A percentile compares a stretch with the other conserved stretches of the same genome.
Evolutionary conservation across 2,329 filamentous ascomycete species (phyloP).

Genomic region (Diaporthe capsici): DNA sequence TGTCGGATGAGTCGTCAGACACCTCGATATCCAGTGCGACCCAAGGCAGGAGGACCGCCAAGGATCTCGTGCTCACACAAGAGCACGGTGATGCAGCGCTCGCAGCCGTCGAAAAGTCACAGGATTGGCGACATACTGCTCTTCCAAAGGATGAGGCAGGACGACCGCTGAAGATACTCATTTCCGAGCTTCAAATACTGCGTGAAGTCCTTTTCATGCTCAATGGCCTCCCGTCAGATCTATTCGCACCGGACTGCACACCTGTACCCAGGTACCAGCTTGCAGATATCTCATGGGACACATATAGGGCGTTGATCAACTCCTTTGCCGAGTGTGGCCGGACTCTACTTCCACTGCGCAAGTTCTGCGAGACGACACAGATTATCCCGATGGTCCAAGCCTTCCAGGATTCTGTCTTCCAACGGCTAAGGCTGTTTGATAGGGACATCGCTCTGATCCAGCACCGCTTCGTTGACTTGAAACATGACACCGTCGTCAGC

Average conservation of each 20-base stretch:
- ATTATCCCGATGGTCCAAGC: conserved; percentile 75
- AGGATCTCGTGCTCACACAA: conserved; percentile 50
- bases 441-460: conserved; percentile 71
- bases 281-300: conserved; percentile 63
- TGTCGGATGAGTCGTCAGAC: conserved; percentile 46
- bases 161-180: conserved; percentile 56
- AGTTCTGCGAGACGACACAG: conserved; percentile 60
- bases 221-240: conserved; percentile 79
- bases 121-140: conserved; percentile 59
- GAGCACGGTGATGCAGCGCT: conserved; percentile 52
- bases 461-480: conserved; percentile 68
- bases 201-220: conserved; percentile 91
- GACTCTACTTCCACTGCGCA: conserved; percentile 61
- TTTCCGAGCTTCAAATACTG: conserved; percentile 81
- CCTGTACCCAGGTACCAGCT: conserved; percentile 62
- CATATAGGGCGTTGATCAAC: conserved; percentile 62
- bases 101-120: conserved; percentile 56
- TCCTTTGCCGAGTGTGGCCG: conserved; percentile 63
- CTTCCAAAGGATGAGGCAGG: conserved; percentile 49
- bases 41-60: conserved; percentile 46
- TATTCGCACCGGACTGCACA: conserved; percentile 69
- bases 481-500: conserved; percentile 73
- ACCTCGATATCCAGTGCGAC: conserved; percentile 50
- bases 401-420: conserved; percentile 75
- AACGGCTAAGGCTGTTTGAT: conserved; percentile 72